Base-by-base conservation (phyloP, 306 rosid species). In the Vigna mungo region DNA sequence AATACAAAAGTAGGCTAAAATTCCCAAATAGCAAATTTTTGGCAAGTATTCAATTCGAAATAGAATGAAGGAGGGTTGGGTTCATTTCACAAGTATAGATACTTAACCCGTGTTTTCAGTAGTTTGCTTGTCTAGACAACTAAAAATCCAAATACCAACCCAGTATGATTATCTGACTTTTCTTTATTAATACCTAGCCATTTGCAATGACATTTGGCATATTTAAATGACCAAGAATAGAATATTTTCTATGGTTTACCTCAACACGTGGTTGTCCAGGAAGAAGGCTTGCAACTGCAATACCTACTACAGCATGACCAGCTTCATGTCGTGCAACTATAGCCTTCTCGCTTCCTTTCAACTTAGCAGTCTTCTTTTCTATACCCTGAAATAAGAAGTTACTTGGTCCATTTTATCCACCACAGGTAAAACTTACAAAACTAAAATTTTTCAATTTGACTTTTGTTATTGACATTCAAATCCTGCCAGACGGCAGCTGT, bases 251-350 rank as follows among this genome's bases (percentile, higher is more conserved):
- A 43, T 41, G 59, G 44, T 27, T 82, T 81, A 95, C 99, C 97
- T 95, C 97, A 66, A 90, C 99, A 75, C 92, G 96, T 63, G 99
- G 96, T 79, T 95, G 99, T 81, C 97, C 97, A 77, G 93, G 68
- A 82, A 95, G 89, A 84, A 95, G 97, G 84, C 72, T 90, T 46
- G 97, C 97, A 82, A 95, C 95, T 46, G 99, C 97, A 76, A 97
- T 95, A 63, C 99, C 97, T 36, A 95, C 97, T 52, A 95, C 97
- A 32, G 99, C 99, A 88, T 95, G 99, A 73, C 99, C 99, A 80
- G 92, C 99, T 88, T 95, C 99, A 80, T 95, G 99, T 25, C 99
- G 91, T 59, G 99, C 99, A 82, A 95, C 99, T 41, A 92, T 97
- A 86, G 84, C 93, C 79, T 92, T 95, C 88, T 95, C 99, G 82